Percentiles rank a stretch among this genome's conserved stretches.
Evolutionary conservation across 257 asterid genomes (phyloP).

Genomic region (Fraxinus excelsior): DNA sequence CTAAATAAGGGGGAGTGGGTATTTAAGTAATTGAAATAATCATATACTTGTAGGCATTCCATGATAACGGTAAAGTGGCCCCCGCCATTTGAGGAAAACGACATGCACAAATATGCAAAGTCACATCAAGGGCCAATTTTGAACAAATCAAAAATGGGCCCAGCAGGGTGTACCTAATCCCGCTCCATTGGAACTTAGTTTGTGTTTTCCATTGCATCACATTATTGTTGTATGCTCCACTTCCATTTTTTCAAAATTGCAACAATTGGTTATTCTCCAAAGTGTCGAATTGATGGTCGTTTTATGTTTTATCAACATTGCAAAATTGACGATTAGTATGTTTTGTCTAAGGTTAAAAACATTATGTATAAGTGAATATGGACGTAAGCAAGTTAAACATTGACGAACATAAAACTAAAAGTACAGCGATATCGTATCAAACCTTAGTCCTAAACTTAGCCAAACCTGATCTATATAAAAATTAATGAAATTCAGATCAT

Average conservation of each 20-base stretch:
- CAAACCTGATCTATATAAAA: neutral
- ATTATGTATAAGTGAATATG: no score
- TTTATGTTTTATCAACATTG: no score
- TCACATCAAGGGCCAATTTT: neutral
- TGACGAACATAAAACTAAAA: no score
- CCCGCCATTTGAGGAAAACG: constrained; percentile 28
- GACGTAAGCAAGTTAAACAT: no score
- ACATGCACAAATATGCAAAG: neutral
- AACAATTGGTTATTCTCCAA: neutral
- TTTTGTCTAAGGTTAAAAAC: no score
- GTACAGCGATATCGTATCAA: no score
- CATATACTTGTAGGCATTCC: neutral
- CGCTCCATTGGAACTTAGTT: constrained; percentile 26
- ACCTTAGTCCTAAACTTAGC: no score
- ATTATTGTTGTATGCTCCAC: neutral
- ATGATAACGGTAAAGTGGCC: constrained; percentile 16
- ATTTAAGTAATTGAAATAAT: neutral
- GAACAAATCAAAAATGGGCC: neutral
- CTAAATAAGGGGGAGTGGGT: neutral
- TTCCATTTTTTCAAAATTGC: neutral
- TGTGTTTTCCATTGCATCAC: neutral
- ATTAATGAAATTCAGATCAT: neutral
- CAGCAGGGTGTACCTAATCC: constrained; percentile 22
- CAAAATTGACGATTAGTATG: no score
- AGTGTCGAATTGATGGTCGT: neutral